Evolutionary conservation across 305 asterid genomes (phyloP), one percentile per base, ranked within the genome.

Genomic region (Fraxinus ornus): DNA sequence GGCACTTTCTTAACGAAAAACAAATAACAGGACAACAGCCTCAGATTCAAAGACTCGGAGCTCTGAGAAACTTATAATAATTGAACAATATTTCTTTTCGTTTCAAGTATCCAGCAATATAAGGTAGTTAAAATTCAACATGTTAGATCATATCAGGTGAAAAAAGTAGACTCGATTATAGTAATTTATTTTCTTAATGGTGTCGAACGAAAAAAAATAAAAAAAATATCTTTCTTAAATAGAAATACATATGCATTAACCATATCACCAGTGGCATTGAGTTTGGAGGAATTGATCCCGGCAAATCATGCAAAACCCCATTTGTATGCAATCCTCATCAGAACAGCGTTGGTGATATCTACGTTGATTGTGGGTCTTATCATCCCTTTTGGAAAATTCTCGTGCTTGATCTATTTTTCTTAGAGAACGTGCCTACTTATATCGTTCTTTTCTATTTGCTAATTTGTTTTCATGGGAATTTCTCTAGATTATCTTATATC

Each of bases 201-300:
- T 39, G 28, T 22, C 12, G 2, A 2, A 62, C 19, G 8, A 1
- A 19, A 28, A 32, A 32, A 32, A 32, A 2, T 1, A 22, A 7
- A 44, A 1, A 12, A 44, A 0, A 2, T 83, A 22, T 28, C 15
- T 79, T 89, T 91, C 91, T 90, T 90, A 88, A 92, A 84, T 35
- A 79, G 82, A 78, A 71, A 80, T 81, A 94, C 94, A 64, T 94
- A 92, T 91, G 98, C 98, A 62, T 87, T 96, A 83, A 92, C 98
- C 87, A 89, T 96, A 88, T 86, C 97, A 36, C 99, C 97, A 0
- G 98, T 96, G 82, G 99, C 98, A 6, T 81, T 93, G 97, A 86
- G 99, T 90, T 90, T 96, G 17, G 99, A 96, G 87, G 98, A 96
- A 84, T 26, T 96, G 89, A 90, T 94, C 81, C 97, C 98, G 28